Percentiles rank a stretch among this genome's conserved stretches.
Evolutionary conservation across 2,329 filamentous ascomycete species (phyloP).

Genomic region (Capronia epimyces): DNA sequence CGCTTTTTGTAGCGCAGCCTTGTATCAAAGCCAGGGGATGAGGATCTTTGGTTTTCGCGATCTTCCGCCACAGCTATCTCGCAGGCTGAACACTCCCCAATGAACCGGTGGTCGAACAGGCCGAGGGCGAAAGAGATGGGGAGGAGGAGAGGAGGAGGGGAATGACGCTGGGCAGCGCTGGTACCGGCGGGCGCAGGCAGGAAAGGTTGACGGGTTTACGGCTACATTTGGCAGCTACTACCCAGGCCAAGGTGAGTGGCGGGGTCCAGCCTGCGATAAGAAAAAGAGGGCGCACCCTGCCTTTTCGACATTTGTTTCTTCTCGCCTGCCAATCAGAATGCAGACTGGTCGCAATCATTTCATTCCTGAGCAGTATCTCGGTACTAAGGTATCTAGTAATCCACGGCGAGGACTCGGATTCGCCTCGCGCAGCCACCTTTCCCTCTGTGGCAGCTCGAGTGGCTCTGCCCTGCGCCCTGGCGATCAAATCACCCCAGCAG

Average conservation of each 20-base stretch:
- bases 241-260: not conserved
- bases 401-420: too few species aligned
- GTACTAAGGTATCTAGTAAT: too few species aligned
- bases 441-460: not conserved
- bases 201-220: too few species aligned
- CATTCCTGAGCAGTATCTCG: too few species aligned
- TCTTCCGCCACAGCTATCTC: not conserved
- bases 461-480: not conserved
- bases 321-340: not conserved
- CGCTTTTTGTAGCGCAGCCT: constrained; percentile 21
- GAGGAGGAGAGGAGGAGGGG: not conserved
- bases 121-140: not conserved
- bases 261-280: not conserved
- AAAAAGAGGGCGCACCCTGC: not conserved
- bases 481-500: not conserved
- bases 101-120: not conserved
- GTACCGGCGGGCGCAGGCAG: too few species aligned
- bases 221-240: not conserved
- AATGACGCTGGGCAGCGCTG: not conserved
- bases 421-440: not conserved
- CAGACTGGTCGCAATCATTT: not conserved
- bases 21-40: constrained; percentile 8
- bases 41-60: not conserved
- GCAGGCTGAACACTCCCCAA: not conserved
- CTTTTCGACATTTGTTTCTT: not conserved